Evolutionary conservation across 2,329 filamentous ascomycete species (phyloP), one percentile per base, ranked within the genome.

Genomic region (Fusarium ramigenum): DNA sequence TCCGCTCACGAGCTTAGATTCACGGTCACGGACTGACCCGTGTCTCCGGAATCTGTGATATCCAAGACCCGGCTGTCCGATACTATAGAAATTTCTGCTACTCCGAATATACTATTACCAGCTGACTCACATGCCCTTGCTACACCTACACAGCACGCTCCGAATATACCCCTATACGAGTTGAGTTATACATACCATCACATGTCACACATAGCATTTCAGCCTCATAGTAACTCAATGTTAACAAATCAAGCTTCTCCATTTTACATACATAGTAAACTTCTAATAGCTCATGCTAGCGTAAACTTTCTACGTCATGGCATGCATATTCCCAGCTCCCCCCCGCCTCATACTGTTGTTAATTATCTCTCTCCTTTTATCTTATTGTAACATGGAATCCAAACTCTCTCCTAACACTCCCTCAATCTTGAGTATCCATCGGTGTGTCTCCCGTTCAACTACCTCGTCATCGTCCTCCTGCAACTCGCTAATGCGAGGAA

Each of bases 381-480:
- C 79, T 90, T 90, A 97, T 83, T 93, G 93, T 85, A 98, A 86
- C 96, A 98, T 98, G 58, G 92, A 91, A 82, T 97, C 94, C 80
- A 98, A 84, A 77, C 92, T 95, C 87, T 98, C 96, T 9, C 96
- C 96, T 59, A 98, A 84, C 36, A 97, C 92, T 52, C 89, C 91
- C 83, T 98, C 96, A 79, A 99, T 97, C 83, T 91, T 91, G 79
- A 92, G 89, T 77, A 98, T 96, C 96, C 96, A 98, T 78, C 90
- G 87, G 80, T 95, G 89, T 42, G 95, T 96, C 85, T 97, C 95
- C 79, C 91, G 87, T 85, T 99, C 96, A 30, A 99, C 96, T 34
- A 88, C 87, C 84, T 98, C 96, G 79, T 98, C 95, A 75, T 98
- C 96, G 80, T 99, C 96, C 80, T 99, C 96, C 84, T 97, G 93